A percentile compares a stretch with the other conserved stretches of the same genome.
phyloP scores from a whole-genome alignment of 768 basidiomycete genomes.

The Termitomyces eurrhizus region DNA sequence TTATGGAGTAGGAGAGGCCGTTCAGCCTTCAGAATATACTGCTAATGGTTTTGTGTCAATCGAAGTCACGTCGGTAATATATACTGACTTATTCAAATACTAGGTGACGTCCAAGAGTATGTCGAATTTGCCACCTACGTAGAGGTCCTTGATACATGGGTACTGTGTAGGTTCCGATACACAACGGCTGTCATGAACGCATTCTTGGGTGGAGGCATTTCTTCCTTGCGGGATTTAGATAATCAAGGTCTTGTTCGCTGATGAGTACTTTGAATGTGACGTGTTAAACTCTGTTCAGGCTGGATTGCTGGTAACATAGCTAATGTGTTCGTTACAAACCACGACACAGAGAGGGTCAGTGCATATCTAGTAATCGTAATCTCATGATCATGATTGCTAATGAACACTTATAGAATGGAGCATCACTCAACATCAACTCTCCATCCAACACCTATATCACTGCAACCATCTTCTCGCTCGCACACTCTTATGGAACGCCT shows the following conservation, averaged over 20 bases:
- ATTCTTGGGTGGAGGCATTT: conserved; percentile 49
- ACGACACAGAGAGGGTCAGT: conserved; percentile 61
- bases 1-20: conserved; percentile 47
- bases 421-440: conserved; percentile 54
- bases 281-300: conserved; percentile 27
- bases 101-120: conserved; percentile 64
- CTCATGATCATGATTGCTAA: neutral
- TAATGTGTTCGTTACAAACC: conserved; percentile 66
- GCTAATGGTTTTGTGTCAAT: conserved; percentile 34
- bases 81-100: neutral
- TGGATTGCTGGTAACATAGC: conserved; percentile 53
- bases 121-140: conserved; percentile 3
- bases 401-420: conserved; percentile 35
- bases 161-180: conserved; percentile 50
- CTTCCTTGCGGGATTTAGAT: conserved; percentile 48
- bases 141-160: neutral
- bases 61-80: neutral
- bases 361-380: neutral
- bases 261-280: neutral
- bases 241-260: conserved; percentile 32
- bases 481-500: conserved; percentile 65
- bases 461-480: conserved; percentile 61
- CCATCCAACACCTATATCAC: conserved; percentile 61
- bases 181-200: conserved; percentile 47
- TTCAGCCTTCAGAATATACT: conserved; percentile 54